Evolutionary conservation across 192 early-diverging fungal species (phyloP).

Genomic region (Dispira parvispora): DNA sequence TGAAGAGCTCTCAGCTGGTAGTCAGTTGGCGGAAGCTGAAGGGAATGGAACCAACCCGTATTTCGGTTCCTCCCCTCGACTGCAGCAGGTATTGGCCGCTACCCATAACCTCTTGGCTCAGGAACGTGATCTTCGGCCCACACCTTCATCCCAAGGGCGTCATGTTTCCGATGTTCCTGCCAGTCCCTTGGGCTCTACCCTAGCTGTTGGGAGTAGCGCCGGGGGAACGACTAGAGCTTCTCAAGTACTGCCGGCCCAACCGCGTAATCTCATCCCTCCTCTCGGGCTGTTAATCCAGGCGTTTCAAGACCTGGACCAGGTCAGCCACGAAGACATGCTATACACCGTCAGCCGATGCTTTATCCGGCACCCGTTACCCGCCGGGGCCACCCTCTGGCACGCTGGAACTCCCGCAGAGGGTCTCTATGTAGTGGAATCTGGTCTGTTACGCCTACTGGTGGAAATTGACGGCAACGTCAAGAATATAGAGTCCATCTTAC

Average conservation of each 20-base stretch:
- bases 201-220: neutral
- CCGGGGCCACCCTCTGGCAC: slow-evolving; percentile 48
- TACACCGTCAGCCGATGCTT: slow-evolving; percentile 45
- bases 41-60: too few relatives aligned
- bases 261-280: slow-evolving; percentile 20
- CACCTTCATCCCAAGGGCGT: slow-evolving; percentile 23
- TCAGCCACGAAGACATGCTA: slow-evolving; percentile 31
- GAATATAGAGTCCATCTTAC: slow-evolving; percentile 66
- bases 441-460: slow-evolving; percentile 38
- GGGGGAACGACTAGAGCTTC: neutral
- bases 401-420: slow-evolving; percentile 37
- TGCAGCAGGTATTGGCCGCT: slow-evolving; percentile 20
- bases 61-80: neutral
- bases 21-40: too few relatives aligned
- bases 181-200: neutral
- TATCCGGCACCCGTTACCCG: slow-evolving; percentile 30
- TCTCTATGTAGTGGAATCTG: slow-evolving; percentile 63
- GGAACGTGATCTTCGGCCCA: slow-evolving; percentile 17
- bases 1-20: too few relatives aligned
- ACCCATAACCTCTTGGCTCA: slow-evolving; percentile 15
- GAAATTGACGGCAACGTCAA: slow-evolving; percentile 16
- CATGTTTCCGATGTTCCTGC: slow-evolving; percentile 12
- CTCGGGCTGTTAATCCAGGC: slow-evolving; percentile 38
- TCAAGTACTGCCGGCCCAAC: slow-evolving; percentile 12
- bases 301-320: slow-evolving; percentile 38